Evolutionary conservation across 441 rosid species (phyloP), one percentile per base, ranked within the genome.

Genomic region (Viola pubescens): DNA sequence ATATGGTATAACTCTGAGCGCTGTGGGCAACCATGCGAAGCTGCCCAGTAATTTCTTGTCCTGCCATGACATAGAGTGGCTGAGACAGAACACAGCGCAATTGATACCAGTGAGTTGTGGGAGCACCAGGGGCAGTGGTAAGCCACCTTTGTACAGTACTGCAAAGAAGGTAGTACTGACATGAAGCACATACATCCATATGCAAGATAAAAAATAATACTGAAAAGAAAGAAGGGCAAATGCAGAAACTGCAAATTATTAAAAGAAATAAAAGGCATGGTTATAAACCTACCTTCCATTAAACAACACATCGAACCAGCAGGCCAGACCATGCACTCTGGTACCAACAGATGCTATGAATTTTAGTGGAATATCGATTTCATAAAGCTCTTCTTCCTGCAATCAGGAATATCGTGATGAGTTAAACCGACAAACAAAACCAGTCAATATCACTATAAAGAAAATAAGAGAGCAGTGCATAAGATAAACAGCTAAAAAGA

Each of bases 31-130:
- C 61, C 89, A 92, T 76, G 74, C 68, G 91, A 49, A 92, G 94
- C 56, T 68, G 83, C 60, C 98, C 97, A 7, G 86, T 81, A 56
- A 89, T 79, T 73, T 89, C 97, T 75, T 92, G 95, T 43, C 97
- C 98, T 6, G 90, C 88, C 97, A 89, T 84, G 62, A 89, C 97
- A 68, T 87, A 84, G 64, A 89, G 77, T 10, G 98, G 98, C 78
- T 92, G 98, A 73, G 90, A 71, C 68, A 92, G 91, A 69, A 92
- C 94, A 52, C 97, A 92, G 26, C 98, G 86, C 72, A 92, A 72
- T 64, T 92, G 98, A 67, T 92, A 92, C 98, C 98, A 92, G 55
- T 92, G 98, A 58, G 95, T 91, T 46, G 95, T 91, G n/a, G 97
- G 91, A 10, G 95, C 85, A 58, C 98, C 98, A 42, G 98, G 98